Evolutionary conservation across 495 filamentous ascomycete genomes (phyloP).

Genomic region (Podospora didyma): DNA sequence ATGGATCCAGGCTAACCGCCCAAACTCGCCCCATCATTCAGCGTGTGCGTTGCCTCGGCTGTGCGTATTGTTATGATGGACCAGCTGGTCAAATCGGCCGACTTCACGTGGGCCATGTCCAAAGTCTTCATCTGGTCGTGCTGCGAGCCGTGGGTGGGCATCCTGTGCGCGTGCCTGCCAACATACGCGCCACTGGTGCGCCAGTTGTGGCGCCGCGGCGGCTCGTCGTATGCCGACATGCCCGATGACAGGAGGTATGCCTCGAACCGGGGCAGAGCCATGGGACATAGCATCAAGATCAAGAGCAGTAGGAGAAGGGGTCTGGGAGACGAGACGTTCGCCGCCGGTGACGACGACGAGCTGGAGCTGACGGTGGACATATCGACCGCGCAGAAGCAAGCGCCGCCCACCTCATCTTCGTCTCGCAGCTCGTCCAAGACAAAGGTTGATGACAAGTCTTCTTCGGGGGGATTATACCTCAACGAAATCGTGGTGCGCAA

Average conservation of each 20-base stretch:
- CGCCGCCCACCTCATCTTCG: neutral
- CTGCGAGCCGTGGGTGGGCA: conserved; percentile 39
- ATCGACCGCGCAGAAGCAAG: neutral
- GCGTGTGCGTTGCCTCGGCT: conserved; percentile 38
- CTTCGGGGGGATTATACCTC: neutral
- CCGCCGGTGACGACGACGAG: conserved; percentile 18
- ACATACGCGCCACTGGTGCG: conserved; percentile 35
- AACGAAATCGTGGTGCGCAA: conserved; percentile 15
- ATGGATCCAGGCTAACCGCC: no score
- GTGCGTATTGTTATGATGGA: conserved; percentile 37
- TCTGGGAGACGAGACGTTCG: neutral
- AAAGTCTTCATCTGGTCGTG: conserved; percentile 42
- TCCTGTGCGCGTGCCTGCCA: conserved; percentile 41
- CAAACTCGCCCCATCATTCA: no score
- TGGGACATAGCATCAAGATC: neutral
- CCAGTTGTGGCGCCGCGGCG: conserved; percentile 8
- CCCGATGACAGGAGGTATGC: no score
- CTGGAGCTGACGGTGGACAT: conserved; percentile 17
- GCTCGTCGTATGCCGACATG: neutral
- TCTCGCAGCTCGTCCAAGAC: neutral
- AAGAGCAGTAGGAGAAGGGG: neutral
- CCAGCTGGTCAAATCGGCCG: conserved; percentile 27
- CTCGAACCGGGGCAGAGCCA: neutral
- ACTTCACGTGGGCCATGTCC: conserved; percentile 38
- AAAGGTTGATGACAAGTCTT: neutral